phyloP scores from a whole-genome alignment of 139 green algal genomes.

The Nannochloris sp. region DNA sequence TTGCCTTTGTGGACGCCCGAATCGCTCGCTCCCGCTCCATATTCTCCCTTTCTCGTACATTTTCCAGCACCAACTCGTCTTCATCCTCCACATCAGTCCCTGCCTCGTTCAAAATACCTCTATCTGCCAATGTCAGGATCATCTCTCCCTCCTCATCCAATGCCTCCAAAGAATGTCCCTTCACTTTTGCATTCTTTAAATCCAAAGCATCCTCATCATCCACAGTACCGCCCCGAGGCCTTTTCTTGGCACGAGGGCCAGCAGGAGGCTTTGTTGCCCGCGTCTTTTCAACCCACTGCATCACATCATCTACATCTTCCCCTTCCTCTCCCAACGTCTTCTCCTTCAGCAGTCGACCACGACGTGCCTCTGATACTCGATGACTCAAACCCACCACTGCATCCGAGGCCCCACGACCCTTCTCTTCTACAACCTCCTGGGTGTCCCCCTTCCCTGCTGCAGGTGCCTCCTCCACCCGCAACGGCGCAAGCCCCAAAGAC shows the following conservation, averaged over 20 bases:
- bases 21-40: slow-evolving; percentile 56
- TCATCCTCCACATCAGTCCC: slow-evolving; percentile 49
- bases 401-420: slow-evolving; percentile 4
- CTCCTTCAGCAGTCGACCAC: slow-evolving; percentile 21
- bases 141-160: slow-evolving; percentile 62
- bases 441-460: slow-evolving; percentile 16
- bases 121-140: slow-evolving; percentile 80
- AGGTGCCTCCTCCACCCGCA: slow-evolving; percentile 23
- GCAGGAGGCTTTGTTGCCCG: slow-evolving; percentile 21
- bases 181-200: slow-evolving; percentile 52
- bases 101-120: slow-evolving; percentile 62
- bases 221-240: slow-evolving; percentile 2
- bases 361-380: slow-evolving; percentile 16
- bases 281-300: slow-evolving; percentile 56
- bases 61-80: slow-evolving; percentile 66
- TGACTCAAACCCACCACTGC: slow-evolving; percentile 19
- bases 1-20: slow-evolving; percentile 52
- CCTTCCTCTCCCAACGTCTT: slow-evolving; percentile 51
- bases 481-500: slow-evolving; percentile 60
- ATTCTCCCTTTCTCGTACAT: slow-evolving; percentile 67
- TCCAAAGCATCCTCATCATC: slow-evolving; percentile 29
- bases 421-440: slow-evolving; percentile 14
- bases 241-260: slow-evolving; percentile 21
- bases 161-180: slow-evolving; percentile 39
- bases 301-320: slow-evolving; percentile 55